Conservation (phyloP, 371 early-diverging fungal species). For the Mucor plumbeus region DNA sequence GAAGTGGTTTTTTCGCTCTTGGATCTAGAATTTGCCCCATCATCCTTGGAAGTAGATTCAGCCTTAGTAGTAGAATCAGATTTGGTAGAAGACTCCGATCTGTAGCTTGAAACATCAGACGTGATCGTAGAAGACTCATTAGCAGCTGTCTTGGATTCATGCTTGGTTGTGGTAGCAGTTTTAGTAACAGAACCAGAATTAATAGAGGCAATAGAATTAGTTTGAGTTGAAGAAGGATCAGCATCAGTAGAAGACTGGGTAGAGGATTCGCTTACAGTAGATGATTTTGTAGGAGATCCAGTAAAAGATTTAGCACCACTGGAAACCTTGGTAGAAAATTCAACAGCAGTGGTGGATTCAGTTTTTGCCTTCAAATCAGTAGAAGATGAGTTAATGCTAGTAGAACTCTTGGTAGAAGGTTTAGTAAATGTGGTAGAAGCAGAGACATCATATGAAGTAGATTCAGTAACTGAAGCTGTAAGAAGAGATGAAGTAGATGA, state of each 20-base stretch:
- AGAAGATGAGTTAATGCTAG: too few species aligned
- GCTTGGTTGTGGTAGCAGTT: background rate
- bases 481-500: background rate
- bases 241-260: background rate
- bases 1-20: background rate
- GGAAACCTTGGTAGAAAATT: too few species aligned
- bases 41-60: background rate
- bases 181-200: background rate
- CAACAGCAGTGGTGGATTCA: background rate
- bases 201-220: background rate
- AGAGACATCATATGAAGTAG: background rate
- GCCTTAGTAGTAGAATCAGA: background rate
- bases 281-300: background rate
- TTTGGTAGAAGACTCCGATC: background rate
- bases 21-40: background rate
- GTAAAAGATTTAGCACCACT: too few species aligned
- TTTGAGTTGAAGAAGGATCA: background rate
- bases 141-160: background rate
- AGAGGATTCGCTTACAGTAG: too few species aligned
- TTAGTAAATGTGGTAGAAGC: background rate
- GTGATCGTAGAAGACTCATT: background rate
- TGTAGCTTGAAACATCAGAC: background rate
- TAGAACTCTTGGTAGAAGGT: background rate
- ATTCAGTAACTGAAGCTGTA: background rate
- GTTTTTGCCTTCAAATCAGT: too few species aligned